phyloP scores from a whole-genome alignment of 2,329 filamentous ascomycete genomes.

The Aspergillus ochraceus region DNA sequence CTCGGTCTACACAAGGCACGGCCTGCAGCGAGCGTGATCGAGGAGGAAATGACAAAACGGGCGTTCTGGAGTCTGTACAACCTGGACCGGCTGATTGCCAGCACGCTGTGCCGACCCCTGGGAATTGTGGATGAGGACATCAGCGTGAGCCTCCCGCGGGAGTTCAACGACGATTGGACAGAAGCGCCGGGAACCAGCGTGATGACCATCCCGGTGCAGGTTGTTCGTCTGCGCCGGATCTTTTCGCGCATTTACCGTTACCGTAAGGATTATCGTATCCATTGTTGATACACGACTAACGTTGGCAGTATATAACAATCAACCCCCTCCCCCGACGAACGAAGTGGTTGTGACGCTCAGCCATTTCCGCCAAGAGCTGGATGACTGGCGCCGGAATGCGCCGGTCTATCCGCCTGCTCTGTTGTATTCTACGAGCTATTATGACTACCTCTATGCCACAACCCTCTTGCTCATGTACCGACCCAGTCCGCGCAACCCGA shows the following conservation, averaged over 20 bases:
- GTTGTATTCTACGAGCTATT: constrained; percentile 43
- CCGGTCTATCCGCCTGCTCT: constrained; percentile 38
- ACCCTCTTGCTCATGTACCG: constrained; percentile 41
- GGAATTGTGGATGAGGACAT: constrained; percentile 46
- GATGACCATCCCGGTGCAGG: constrained; percentile 42
- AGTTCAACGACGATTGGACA: constrained; percentile 41
- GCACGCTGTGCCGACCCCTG: constrained; percentile 40
- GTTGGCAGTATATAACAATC: constrained; percentile 36
- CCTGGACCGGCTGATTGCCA: constrained; percentile 42
- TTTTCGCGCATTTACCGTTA: constrained; percentile 42
- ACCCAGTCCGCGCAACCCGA: constrained; percentile 38
- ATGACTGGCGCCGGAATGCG: constrained; percentile 39
- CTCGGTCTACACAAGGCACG: constrained; percentile 38
- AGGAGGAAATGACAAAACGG: constrained; percentile 44
- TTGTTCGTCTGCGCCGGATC: constrained; percentile 37
- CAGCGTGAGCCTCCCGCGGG: constrained; percentile 36
- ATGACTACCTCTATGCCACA: constrained; percentile 42
- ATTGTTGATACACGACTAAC: constrained; percentile 6
- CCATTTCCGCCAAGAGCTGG: constrained; percentile 38
- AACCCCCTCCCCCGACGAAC: constrained; percentile 27
- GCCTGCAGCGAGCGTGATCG: constrained; percentile 27
- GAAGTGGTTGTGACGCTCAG: constrained; percentile 29
- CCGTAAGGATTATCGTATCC: constrained; percentile 23
- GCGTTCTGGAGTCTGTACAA: constrained; percentile 48
- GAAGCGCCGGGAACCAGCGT: constrained; percentile 36